Percentiles rank a stretch among this genome's conserved stretches.
phyloP scores from a whole-genome alignment of 2,329 filamentous ascomycete genomes.

The Calonectria fujianensis region DNA sequence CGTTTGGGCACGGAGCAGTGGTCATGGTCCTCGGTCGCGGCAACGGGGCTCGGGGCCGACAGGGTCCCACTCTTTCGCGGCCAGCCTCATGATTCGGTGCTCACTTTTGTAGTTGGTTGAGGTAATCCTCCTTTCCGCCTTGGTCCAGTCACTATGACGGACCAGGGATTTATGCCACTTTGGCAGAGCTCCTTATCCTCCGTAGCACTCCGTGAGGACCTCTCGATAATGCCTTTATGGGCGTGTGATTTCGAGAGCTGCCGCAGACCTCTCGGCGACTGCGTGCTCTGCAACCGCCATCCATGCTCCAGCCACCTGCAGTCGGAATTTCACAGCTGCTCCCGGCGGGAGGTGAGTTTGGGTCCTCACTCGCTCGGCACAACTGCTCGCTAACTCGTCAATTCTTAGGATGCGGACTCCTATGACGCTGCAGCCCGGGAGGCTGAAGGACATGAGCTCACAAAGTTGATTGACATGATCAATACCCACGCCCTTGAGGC shows the following conservation, averaged over 20 bases:
- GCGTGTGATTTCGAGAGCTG: neutral
- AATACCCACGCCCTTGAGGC: slow-evolving; percentile 60
- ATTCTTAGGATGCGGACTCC: slow-evolving; percentile 57
- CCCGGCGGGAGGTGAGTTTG: neutral
- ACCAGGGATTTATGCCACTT: too few relatives aligned
- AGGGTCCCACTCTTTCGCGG: too few relatives aligned
- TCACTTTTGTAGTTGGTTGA: too few relatives aligned
- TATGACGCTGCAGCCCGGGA: slow-evolving; percentile 59
- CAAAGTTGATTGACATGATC: slow-evolving; percentile 59
- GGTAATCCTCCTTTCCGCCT: too few relatives aligned
- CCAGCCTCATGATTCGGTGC: too few relatives aligned
- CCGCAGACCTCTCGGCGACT: neutral
- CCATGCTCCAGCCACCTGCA: neutral
- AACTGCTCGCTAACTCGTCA: slow-evolving; percentile 41
- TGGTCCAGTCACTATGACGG: too few relatives aligned
- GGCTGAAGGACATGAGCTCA: slow-evolving; percentile 61
- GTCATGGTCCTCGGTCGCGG: too few relatives aligned
- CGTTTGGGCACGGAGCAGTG: too few relatives aligned
- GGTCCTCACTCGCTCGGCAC: neutral
- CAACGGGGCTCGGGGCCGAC: too few relatives aligned
- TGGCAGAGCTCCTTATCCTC: neutral
- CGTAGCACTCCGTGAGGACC: neutral
- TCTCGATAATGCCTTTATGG: neutral
- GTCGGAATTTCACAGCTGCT: neutral
- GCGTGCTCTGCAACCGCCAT: neutral